Percentiles rank a stretch among this genome's conserved stretches.
These are phyloP conservation scores for Cytospora piceae DNA, from an alignment of 2,329 filamentous ascomycete species.

Conservation along the genomic window DNA sequence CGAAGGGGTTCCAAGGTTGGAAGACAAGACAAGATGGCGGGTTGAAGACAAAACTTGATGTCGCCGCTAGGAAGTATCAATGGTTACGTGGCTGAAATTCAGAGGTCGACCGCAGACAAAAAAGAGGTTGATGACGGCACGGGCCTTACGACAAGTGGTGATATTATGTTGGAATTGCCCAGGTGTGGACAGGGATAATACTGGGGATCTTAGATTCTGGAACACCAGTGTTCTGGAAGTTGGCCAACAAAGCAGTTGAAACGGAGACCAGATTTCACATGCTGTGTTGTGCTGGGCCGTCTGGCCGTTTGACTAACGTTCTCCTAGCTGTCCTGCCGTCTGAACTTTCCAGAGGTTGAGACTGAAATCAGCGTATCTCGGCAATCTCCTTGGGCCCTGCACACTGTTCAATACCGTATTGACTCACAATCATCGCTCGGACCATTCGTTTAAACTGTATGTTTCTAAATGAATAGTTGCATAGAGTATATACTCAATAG, in stretches of 20 bases:
- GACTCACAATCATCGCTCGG: not conserved
- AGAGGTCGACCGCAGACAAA: not conserved
- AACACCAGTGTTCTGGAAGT: not conserved
- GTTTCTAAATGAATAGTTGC: not conserved
- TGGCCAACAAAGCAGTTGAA: not conserved
- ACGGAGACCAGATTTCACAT: not conserved
- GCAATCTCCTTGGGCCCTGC: conserved; percentile 20
- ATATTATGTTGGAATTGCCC: conserved; percentile 19
- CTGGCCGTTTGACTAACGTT: not conserved
- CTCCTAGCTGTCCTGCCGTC: not conserved
- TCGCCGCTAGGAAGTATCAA: not conserved
- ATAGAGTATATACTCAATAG: not conserved
- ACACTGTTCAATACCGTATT: not conserved
- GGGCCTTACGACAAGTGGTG: conserved; percentile 27
- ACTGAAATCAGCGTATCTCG: conserved; percentile 19
- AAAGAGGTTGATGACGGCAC: conserved; percentile 28
- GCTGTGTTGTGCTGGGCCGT: not conserved
- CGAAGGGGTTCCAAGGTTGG: conserved; percentile 18
- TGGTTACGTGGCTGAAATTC: not conserved
- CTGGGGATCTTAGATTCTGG: not conserved
- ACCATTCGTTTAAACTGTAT: not conserved
- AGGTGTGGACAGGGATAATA: conserved; percentile 10
- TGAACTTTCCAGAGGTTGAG: not conserved
- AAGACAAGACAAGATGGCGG: conserved; percentile 8
- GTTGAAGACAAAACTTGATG: conserved; percentile 1